Conservation (phyloP, 805 yeast species). For the Kockiozyma suomiensis region DNA sequence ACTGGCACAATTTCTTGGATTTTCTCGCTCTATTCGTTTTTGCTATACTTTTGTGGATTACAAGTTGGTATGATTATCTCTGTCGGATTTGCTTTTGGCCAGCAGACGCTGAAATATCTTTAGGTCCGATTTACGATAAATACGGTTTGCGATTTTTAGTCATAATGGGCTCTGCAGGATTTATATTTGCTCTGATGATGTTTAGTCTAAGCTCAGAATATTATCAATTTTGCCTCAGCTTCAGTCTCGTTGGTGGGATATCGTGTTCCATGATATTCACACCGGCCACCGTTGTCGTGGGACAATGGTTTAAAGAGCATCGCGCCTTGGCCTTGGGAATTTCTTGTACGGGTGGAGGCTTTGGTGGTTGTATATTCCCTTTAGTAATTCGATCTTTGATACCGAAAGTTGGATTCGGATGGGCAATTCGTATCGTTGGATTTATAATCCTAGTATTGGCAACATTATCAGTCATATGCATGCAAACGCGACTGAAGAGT, state of each 20-base stretch:
- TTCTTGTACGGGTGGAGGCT: constrained; percentile 66
- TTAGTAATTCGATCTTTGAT: constrained; percentile 53
- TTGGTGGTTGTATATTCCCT: constrained; percentile 68
- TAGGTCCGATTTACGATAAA: constrained; percentile 65
- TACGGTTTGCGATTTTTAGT: constrained; percentile 55
- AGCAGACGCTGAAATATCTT: constrained; percentile 41
- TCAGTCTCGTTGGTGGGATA: constrained; percentile 56
- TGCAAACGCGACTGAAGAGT: constrained; percentile 43
- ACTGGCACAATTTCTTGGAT: constrained; percentile 68
- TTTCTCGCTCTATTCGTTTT: constrained; percentile 49
- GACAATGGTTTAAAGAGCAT: constrained; percentile 62
- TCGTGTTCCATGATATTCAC: constrained; percentile 49
- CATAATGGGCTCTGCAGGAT: constrained; percentile 49
- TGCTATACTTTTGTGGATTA: constrained; percentile 50
- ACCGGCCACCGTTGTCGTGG: constrained; percentile 57
- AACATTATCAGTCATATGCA: constrained; percentile 42
- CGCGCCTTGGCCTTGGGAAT: constrained; percentile 65
- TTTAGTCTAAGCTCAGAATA: constrained; percentile 53
- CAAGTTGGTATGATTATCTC: constrained; percentile 44
- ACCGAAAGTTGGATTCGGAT: constrained; percentile 55
- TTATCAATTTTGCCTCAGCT: constrained; percentile 62
- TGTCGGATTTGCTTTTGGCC: not conserved
- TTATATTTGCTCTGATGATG: constrained; percentile 55
- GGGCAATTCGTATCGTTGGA: constrained; percentile 60
- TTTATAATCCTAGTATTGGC: constrained; percentile 42